Base-by-base conservation (phyloP, 176 grass and related monocot genomes). In the Chrysopogon serrulatus region DNA sequence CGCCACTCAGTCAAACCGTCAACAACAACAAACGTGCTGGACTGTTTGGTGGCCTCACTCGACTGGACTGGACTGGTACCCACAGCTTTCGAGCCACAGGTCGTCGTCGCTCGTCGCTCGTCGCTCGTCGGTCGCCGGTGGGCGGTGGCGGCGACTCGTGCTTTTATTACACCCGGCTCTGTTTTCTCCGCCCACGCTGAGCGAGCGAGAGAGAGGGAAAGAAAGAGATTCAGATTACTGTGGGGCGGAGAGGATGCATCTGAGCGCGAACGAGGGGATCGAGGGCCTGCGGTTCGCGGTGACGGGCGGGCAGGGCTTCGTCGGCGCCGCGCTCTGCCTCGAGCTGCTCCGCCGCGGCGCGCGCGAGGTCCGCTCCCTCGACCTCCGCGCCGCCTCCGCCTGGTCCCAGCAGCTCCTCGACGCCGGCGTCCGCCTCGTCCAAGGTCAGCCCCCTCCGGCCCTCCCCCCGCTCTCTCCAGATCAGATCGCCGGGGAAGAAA, bases 221-320 rank as follows among this genome's bases (percentile, higher is more conserved):
- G 23, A 47, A 32, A 23, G 21, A 30, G 33, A 42, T 28, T 45
- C 61, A 42, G 45, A 9, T n/a, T n/a, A n/a, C n/a, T n/a, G n/a
- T n/a, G n/a, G n/a, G 4, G 9, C 3, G 41, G 23, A 1, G 23
- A 30, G 26, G 71, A 93, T 98, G 96, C 92, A 94, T 91, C 90
- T 92, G 74, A 94, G 92, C 73, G 87, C 54, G 90, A 87, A 93
- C 73, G 90, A 90, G 87, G 96, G 91, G 67, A 88, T 95, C 78
- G 91, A 92, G 83, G 93, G 91, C 62, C 37, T 71, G 45, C 87
- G 84, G 87, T 98, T 87, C 84, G 91, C 77, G 44, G 96, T 98
- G 79, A 98, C 89, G 12, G 96, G 93, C 65, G 93, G 96, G 23
- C 80, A 83, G 84, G 93, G 96, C 23, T 95, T 95, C 82, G 86